These are phyloP conservation scores for Codiaeum variegatum DNA, from an alignment of 441 rosid genomes.

Conservation along the genomic window DNA sequence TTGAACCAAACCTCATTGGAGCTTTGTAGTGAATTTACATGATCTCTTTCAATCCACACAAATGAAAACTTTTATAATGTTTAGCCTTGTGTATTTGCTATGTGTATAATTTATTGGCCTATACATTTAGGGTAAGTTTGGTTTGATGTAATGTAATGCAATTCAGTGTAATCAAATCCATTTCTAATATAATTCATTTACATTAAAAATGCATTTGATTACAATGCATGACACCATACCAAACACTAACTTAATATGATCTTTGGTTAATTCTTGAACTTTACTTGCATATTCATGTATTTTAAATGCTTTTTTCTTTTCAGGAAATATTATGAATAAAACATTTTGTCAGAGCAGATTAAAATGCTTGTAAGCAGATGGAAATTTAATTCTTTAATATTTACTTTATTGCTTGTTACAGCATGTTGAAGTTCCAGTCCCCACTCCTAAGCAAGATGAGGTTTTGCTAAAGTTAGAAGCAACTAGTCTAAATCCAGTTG, in stretches of 20 bases:
- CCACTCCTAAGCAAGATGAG: conserved; percentile 45
- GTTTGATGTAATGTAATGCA: no score
- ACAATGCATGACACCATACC: no score
- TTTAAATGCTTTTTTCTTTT: not conserved
- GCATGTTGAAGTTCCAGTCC: conserved; percentile 60
- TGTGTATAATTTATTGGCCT: not conserved
- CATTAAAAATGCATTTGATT: no score
- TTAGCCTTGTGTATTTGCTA: not conserved
- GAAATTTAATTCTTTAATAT: not conserved
- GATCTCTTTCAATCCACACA: not conserved
- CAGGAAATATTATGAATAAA: no score
- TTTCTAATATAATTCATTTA: no score
- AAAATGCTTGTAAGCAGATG: not conserved
- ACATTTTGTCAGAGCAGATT: no score
- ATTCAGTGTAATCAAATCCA: no score
- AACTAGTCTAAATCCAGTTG: conserved; percentile 51
- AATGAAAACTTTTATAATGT: not conserved
- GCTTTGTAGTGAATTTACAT: not conserved
- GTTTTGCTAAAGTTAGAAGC: conserved; percentile 60
- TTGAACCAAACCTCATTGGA: no score
- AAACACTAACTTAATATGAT: no score
- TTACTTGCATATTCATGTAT: not conserved
- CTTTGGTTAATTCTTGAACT: not conserved
- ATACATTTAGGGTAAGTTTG: no score
- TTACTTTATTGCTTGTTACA: conserved; percentile 20